Conservation (phyloP, 164 flowering plant genomes). For the Litsea cubeba region DNA sequence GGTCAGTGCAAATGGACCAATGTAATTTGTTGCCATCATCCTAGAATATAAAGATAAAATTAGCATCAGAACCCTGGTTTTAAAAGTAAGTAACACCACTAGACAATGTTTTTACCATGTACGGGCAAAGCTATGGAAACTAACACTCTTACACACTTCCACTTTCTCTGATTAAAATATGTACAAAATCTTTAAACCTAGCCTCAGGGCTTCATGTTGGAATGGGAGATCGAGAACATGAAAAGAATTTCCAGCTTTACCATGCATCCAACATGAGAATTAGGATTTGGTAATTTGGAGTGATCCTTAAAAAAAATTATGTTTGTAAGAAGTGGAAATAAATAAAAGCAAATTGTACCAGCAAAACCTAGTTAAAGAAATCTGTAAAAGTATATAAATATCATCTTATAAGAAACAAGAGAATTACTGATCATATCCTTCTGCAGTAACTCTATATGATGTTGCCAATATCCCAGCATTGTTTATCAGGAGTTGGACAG, state of each 20-base stretch:
- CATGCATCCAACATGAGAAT: not conserved
- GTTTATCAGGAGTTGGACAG: slow-evolving; percentile 81
- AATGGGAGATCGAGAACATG: not conserved
- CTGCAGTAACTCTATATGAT: slow-evolving; percentile 48
- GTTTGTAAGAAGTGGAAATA: not conserved
- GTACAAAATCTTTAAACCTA: not conserved
- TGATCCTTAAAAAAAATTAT: no score
- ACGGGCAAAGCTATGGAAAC: not conserved
- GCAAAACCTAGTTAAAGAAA: not conserved
- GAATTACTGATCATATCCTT: slow-evolving; percentile 78
- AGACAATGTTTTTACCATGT: not conserved
- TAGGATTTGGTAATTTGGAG: not conserved
- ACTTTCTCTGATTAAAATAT: no score
- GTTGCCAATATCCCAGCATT: slow-evolving; percentile 94
- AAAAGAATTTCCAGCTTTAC: not conserved
- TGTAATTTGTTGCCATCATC: slow-evolving; percentile 83
- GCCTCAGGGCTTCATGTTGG: not conserved
- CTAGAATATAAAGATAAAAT: slow-evolving; percentile 31
- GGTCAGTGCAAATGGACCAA: slow-evolving; percentile 80
- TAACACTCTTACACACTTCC: not conserved
- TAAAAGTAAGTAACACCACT: not conserved
- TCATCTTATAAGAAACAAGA: slow-evolving; percentile 7
- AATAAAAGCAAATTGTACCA: not conserved
- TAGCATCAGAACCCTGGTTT: slow-evolving; percentile 4
- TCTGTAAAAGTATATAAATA: not conserved